Conservation (phyloP, 2,329 filamentous ascomycete genomes). For the Dactylellina cionopaga region DNA sequence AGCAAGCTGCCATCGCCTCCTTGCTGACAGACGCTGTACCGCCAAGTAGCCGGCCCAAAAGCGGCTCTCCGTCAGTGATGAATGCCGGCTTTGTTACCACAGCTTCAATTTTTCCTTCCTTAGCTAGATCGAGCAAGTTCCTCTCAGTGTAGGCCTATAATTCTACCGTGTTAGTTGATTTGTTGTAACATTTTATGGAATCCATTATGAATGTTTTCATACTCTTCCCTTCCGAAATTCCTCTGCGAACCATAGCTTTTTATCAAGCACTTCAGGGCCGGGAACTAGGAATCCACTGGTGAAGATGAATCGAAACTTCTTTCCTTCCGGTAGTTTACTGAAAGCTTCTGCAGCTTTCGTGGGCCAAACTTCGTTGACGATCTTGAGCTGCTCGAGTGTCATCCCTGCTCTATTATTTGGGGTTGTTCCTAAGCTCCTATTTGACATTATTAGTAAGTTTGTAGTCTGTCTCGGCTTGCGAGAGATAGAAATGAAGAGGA, state of each 20-base stretch:
- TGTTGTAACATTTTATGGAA: neutral
- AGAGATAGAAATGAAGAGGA: constrained; percentile 2
- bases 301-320: constrained; percentile 63
- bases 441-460: constrained; percentile 39
- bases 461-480: neutral
- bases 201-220: neutral
- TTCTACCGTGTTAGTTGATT: neutral
- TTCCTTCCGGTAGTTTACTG: constrained; percentile 52
- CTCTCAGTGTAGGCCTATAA: constrained; percentile 33
- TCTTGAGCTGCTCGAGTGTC: constrained; percentile 55
- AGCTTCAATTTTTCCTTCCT: constrained; percentile 10
- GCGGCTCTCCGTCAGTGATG: constrained; percentile 27
- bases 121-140: constrained; percentile 20
- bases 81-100: constrained; percentile 28
- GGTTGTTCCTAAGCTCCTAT: constrained; percentile 55
- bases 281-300: constrained; percentile 33
- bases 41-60: neutral
- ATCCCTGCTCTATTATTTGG: constrained; percentile 18
- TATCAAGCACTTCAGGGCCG: neutral
- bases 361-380: constrained; percentile 59
- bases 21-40: constrained; percentile 15
- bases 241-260: constrained; percentile 36
- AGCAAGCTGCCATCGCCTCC: constrained; percentile 24
- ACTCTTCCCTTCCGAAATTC: constrained; percentile 30
- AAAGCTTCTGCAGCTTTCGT: constrained; percentile 59